Evolutionary conservation across 2,329 filamentous ascomycete genomes (phyloP), one percentile per base, ranked within the genome.

Genomic region (Fusarium globosum): DNA sequence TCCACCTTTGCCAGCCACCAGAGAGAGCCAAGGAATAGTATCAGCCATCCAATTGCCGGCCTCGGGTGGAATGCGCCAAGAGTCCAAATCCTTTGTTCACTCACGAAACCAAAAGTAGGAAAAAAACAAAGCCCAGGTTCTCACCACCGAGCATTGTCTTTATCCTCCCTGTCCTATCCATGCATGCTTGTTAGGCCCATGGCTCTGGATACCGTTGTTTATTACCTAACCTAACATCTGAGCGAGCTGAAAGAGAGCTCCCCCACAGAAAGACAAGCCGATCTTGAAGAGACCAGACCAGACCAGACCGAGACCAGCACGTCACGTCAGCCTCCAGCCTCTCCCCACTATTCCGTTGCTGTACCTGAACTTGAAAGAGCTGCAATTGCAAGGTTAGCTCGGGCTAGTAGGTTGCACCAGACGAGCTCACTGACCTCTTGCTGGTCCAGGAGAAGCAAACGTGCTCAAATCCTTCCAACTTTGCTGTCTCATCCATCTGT

Each of bases 371-470:
- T 53, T 65, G 59, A 65, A 58, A 64, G 71, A 71, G 67, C 71
- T 72, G 67, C 71, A 68, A 55, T 66, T 70, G 67, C 68, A 64
- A 71, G 70, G 71, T 70, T 67, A 57, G 59, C 41, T 46, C 52
- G 35, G 67, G 43, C 63, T 68, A 60, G 67, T 68, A 59, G 67
- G 72, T 71, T 66, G 69, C 61, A 68, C 66, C 68, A 68, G 57
- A 39, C 61, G 71, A 77, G 73, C 75, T 77, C 73, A 76, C 75
- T 77, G 72, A 69, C 67, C 65, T 71, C 68, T 71, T 68, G 57
- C 56, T 74, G 65, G 64, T 71, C 43, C 66, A 43, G 43, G 55
- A 59, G 58, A 72, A 68, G 67, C 66, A 67, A 68, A 66, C 69
- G 61, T 49, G 65, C 68, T 72, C 65, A 63, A 67, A 72, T 74